phyloP scores from a whole-genome alignment of 2,329 filamentous ascomycete species.

The Ophiocordyceps unilateralis region DNA sequence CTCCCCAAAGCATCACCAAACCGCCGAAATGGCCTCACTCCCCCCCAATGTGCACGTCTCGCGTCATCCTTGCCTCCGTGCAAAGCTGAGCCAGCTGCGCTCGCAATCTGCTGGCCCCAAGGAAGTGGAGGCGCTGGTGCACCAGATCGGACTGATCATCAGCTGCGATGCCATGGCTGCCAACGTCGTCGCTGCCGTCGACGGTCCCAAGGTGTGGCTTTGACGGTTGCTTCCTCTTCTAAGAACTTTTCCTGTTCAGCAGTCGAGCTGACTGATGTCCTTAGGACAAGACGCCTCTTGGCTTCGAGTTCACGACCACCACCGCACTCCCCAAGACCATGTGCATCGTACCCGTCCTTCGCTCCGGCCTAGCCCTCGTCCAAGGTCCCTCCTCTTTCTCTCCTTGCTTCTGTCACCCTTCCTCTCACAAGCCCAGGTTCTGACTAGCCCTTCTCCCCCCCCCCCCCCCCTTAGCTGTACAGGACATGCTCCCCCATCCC shows the following conservation, averaged over 20 bases:
- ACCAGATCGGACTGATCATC: slow-evolving; percentile 74
- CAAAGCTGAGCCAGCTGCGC: slow-evolving; percentile 80
- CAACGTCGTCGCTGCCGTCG: slow-evolving; percentile 39
- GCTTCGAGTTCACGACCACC: slow-evolving; percentile 54
- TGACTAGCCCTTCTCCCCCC: neutral
- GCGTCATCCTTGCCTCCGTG: slow-evolving; percentile 65
- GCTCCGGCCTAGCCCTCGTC: slow-evolving; percentile 82
- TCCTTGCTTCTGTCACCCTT: neutral
- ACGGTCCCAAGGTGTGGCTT: slow-evolving; percentile 41
- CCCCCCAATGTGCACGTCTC: slow-evolving; percentile 60
- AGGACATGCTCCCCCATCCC: slow-evolving; percentile 62
- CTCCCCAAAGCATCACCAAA: no score
- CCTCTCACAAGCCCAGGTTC: no score
- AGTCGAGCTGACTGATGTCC: neutral
- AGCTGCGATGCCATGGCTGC: slow-evolving; percentile 63
- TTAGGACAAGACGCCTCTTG: slow-evolving; percentile 63
- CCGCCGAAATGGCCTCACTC: slow-evolving; percentile 20
- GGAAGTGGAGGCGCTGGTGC: slow-evolving; percentile 65
- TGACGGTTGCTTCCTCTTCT: neutral
- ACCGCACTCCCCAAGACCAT: slow-evolving; percentile 47
- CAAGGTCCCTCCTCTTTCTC: slow-evolving; percentile 38
- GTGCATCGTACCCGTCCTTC: slow-evolving; percentile 79
- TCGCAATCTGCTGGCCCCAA: slow-evolving; percentile 51
- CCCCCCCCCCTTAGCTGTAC: slow-evolving; percentile 37
- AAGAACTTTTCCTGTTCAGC: neutral